Evolutionary conservation across 2,329 filamentous ascomycete species (phyloP).

Genomic region (Endothia cerciana): DNA sequence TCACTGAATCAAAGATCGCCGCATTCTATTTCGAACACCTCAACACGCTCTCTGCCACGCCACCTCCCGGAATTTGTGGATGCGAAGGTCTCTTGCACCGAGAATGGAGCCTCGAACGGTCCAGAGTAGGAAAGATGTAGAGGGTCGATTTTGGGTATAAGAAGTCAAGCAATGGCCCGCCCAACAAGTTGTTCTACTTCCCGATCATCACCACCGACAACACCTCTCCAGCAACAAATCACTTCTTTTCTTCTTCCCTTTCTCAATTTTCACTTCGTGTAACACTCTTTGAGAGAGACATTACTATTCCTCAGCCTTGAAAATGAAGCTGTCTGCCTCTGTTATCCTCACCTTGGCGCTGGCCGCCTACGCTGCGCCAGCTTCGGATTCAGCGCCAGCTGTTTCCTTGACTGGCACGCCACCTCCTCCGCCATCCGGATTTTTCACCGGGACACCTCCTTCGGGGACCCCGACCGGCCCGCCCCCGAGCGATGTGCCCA

Average conservation of each 20-base stretch:
- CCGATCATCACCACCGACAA: neutral
- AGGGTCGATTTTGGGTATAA: neutral
- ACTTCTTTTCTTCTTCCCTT: neutral
- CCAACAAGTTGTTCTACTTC: neutral
- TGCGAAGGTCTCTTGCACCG: neutral
- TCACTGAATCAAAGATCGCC: neutral
- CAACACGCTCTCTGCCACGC: neutral
- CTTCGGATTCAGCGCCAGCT: neutral
- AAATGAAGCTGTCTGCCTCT: slow-evolving; percentile 15
- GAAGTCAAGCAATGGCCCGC: neutral
- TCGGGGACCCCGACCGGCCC: too few relatives aligned
- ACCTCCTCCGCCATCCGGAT: neutral
- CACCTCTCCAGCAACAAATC: neutral
- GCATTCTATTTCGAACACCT: neutral
- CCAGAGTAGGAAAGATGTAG: too few relatives aligned
- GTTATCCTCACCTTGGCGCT: slow-evolving; percentile 17
- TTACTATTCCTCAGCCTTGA: slow-evolving; percentile 4
- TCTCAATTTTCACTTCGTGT: neutral
- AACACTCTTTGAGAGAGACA: neutral
- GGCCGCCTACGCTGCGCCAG: slow-evolving; percentile 19
- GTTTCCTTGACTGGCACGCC: neutral
- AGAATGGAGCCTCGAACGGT: neutral
- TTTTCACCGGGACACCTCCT: too few relatives aligned
- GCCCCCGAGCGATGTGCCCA: neutral
- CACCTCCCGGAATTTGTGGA: neutral